These are phyloP conservation scores for Kwoniella pini DNA, from an alignment of 768 basidiomycete species.

Conservation along the genomic window DNA sequence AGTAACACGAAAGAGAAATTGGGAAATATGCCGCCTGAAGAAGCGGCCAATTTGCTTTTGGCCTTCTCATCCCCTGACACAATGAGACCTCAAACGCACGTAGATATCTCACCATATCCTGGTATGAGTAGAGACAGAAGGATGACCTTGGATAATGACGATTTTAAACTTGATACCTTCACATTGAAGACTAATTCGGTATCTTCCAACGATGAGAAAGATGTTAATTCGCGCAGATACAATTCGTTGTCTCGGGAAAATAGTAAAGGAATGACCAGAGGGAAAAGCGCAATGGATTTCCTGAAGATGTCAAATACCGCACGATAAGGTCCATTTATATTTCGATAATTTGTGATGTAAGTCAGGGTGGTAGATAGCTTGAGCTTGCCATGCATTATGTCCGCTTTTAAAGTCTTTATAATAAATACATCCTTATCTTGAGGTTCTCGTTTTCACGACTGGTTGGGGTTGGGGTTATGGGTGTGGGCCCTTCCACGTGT, in stretches of 20 bases:
- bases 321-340: no score
- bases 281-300: slow-evolving; percentile 49
- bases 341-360: no score
- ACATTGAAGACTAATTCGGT: background rate
- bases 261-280: slow-evolving; percentile 18
- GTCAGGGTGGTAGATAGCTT: no score
- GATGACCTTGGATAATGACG: slow-evolving; percentile 37
- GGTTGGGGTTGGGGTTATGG: no score
- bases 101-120: background rate
- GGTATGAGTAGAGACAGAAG: slow-evolving; percentile 15
- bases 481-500: no score
- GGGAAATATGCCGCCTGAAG: slow-evolving; percentile 35
- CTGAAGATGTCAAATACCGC: slow-evolving; percentile 31
- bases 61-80: slow-evolving; percentile 49
- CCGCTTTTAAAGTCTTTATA: no score
- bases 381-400: no score
- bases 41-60: slow-evolving; percentile 46
- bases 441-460: no score
- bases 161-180: slow-evolving; percentile 29
- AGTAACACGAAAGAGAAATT: slow-evolving; percentile 7
- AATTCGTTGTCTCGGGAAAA: background rate
- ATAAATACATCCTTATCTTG: no score
- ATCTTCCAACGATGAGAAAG: background rate
- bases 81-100: slow-evolving; percentile 27
- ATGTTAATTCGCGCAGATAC: background rate